These are phyloP conservation scores for Debaryomycetaceae sp. DNA, from an alignment of 1,139 yeast genomes.

Conservation along the genomic window DNA sequence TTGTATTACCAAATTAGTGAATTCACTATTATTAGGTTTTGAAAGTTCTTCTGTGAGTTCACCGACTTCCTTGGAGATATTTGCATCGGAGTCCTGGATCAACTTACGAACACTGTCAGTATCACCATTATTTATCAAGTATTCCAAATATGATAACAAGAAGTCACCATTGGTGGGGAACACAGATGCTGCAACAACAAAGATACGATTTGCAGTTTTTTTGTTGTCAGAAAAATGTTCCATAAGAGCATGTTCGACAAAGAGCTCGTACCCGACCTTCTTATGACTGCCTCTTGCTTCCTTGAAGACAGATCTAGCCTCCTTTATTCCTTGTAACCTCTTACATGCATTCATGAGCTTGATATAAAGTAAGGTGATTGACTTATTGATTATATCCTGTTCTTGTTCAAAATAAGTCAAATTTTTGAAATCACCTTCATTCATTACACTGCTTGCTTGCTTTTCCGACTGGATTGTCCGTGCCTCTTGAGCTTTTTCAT, in stretches of 20 bases:
- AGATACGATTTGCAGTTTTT: conserved; percentile 71
- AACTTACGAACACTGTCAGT: conserved; percentile 59
- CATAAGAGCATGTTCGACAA: conserved; percentile 76
- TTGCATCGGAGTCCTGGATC: conserved; percentile 30
- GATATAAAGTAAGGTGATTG: conserved; percentile 51
- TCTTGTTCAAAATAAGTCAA: conserved; percentile 19
- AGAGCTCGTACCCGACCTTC: conserved; percentile 67
- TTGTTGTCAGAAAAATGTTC: conserved; percentile 68
- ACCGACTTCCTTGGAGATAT: conserved; percentile 34
- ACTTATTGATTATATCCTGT: conserved; percentile 24
- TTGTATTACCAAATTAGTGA: conserved; percentile 6
- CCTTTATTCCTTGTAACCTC: conserved; percentile 62
- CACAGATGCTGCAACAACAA: conserved; percentile 73
- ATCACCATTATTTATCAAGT: conserved; percentile 68
- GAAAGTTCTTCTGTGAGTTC: conserved; percentile 7
- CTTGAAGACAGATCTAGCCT: conserved; percentile 67
- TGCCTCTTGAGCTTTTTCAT: conserved; percentile 10
- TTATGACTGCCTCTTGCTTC: conserved; percentile 50
- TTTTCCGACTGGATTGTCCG: conserved; percentile 4
- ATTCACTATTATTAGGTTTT: conserved; percentile 1
- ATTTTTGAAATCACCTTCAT: conserved; percentile 16
- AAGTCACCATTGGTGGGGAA: conserved; percentile 59
- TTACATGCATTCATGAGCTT: conserved; percentile 60
- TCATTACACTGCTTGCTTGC: conserved; percentile 8
- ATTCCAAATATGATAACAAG: conserved; percentile 67